phyloP scores from a whole-genome alignment of 2,329 filamentous ascomycete species.

The Fusarium ambrosium region DNA sequence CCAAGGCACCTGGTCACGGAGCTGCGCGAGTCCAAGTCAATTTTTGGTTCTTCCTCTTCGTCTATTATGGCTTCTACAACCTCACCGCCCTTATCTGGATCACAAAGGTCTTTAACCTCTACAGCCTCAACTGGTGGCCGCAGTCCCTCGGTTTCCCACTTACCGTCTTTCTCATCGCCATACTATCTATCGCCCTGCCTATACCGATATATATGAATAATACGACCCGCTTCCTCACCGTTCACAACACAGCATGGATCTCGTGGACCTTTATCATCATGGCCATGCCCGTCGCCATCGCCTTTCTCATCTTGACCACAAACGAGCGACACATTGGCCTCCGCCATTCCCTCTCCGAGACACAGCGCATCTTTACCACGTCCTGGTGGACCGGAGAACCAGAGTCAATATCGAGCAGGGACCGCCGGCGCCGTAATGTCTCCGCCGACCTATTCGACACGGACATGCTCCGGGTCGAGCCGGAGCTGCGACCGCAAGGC shows the following conservation, averaged over 20 bases:
- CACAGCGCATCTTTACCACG: conserved; percentile 75
- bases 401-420: conserved; percentile 60
- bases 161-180: conserved; percentile 73
- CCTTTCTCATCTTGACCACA: conserved; percentile 73
- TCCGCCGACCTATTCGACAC: conserved; percentile 56
- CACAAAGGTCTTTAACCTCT: conserved; percentile 79
- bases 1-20: conserved; percentile 72
- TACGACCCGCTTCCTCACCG: conserved; percentile 65
- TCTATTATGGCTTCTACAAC: conserved; percentile 79
- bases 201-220: conserved; percentile 71
- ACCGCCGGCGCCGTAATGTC: conserved; percentile 57
- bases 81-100: conserved; percentile 77
- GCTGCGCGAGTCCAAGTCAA: conserved; percentile 74
- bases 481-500: conserved; percentile 45
- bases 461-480: conserved; percentile 47
- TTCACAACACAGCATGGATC: conserved; percentile 77
- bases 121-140: conserved; percentile 80
- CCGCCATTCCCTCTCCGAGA: conserved; percentile 73
- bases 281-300: conserved; percentile 76
- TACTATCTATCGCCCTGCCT: conserved; percentile 70
- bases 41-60: conserved; percentile 79
- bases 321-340: conserved; percentile 74
- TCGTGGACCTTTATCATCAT: conserved; percentile 79
- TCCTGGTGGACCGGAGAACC: conserved; percentile 75
- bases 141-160: conserved; percentile 72